Evolutionary conservation across 2,329 filamentous ascomycete genomes (phyloP).

Genomic region (Apiospora koreana): DNA sequence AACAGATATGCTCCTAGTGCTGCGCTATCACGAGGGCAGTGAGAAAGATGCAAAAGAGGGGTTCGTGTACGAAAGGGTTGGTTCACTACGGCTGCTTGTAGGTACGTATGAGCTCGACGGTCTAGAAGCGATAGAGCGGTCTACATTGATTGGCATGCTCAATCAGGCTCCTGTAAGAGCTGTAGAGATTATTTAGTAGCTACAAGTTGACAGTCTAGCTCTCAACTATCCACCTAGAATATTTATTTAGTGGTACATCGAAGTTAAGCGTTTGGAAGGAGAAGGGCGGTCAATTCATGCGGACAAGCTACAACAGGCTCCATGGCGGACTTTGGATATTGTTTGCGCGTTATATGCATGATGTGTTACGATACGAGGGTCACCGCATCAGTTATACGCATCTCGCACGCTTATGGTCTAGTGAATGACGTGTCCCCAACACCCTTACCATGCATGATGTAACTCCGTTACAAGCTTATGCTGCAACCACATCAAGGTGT

Average conservation of each 20-base stretch:
- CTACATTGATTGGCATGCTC: background rate
- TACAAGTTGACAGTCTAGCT: background rate
- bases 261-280: too few species aligned
- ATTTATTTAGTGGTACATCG: too few species aligned
- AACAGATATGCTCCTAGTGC: background rate
- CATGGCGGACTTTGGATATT: too few species aligned
- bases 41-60: background rate
- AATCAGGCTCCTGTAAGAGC: background rate
- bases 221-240: background rate
- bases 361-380: background rate
- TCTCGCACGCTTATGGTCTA: background rate
- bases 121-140: background rate
- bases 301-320: background rate
- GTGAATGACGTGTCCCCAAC: background rate
- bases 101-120: background rate
- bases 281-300: too few species aligned
- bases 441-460: background rate
- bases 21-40: background rate
- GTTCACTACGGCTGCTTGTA: background rate
- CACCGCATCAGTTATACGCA: background rate
- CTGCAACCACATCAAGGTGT: too few species aligned
- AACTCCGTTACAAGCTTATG: too few species aligned
- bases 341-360: too few species aligned
- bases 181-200: background rate
- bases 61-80: background rate